Conservation (phyloP, 2,329 filamentous ascomycete genomes). For the Pseudocercospora cruenta region DNA sequence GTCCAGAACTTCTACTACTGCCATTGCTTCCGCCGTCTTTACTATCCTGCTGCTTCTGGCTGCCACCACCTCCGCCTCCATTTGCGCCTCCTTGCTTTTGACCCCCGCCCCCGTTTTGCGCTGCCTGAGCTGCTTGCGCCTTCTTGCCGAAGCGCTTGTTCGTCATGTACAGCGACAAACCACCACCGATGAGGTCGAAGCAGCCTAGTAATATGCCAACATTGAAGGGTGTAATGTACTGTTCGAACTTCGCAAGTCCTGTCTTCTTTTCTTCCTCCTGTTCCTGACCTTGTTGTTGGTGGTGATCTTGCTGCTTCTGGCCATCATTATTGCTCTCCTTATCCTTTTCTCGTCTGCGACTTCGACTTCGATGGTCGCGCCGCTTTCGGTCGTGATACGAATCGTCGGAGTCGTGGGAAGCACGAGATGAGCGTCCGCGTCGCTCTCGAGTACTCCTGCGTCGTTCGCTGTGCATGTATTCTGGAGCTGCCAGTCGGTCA, state of each 20-base stretch:
- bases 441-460: conserved; percentile 3
- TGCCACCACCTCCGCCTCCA: conserved; percentile 11
- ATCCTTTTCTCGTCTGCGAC: conserved; percentile 11
- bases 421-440: conserved; percentile 7
- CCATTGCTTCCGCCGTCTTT: conserved; percentile 3
- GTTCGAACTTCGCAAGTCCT: conserved; percentile 3
- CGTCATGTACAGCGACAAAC: conserved; percentile 25
- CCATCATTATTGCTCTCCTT: conserved; percentile 7
- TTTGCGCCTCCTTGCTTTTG: neutral
- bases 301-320: conserved; percentile 5
- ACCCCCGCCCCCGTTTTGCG: conserved; percentile 1
- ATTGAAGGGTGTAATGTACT: conserved; percentile 25
- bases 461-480: conserved; percentile 7
- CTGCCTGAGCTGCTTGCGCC: conserved; percentile 13
- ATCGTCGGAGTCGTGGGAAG: conserved; percentile 16
- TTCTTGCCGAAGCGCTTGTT: conserved; percentile 25
- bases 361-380: conserved; percentile 10
- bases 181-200: conserved; percentile 26
- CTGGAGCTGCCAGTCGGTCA: conserved; percentile 6
- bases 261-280: conserved; percentile 16
- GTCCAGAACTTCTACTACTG: conserved; percentile 2
- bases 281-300: conserved; percentile 12
- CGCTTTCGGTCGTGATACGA: conserved; percentile 16
- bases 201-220: conserved; percentile 25
- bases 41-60: neutral